Evolutionary conservation across 2,329 filamentous ascomycete genomes (phyloP).

Genomic region (Ophiostoma ips): DNA sequence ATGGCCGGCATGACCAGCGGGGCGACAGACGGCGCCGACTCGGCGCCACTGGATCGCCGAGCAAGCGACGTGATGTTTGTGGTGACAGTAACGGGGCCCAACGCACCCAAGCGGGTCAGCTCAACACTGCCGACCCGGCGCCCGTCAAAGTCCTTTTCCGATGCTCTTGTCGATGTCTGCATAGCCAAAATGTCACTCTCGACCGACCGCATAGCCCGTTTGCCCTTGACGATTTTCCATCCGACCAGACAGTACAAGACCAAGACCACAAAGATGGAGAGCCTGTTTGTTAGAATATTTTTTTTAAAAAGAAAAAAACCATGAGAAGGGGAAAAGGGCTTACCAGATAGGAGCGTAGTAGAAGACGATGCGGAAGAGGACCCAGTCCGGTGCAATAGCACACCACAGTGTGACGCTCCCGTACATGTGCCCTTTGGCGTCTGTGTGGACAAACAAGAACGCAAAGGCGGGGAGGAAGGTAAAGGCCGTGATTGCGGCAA

Average conservation of each 20-base stretch:
- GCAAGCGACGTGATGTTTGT: background rate
- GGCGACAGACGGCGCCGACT: conserved; percentile 2
- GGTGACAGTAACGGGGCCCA: background rate
- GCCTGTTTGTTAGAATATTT: conserved; percentile 13
- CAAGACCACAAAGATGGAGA: conserved; percentile 17
- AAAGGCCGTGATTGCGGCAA: conserved; percentile 17
- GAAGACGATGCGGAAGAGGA: conserved; percentile 21
- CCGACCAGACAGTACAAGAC: conserved; percentile 32
- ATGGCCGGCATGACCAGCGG: background rate
- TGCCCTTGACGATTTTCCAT: conserved; percentile 20
- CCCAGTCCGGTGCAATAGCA: conserved; percentile 23
- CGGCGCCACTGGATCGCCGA: background rate
- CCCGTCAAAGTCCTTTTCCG: conserved; percentile 2
- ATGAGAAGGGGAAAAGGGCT: background rate
- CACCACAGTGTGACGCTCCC: conserved; percentile 25
- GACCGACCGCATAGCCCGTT: conserved; percentile 20
- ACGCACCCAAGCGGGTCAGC: background rate
- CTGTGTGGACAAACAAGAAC: conserved; percentile 21
- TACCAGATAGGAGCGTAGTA: conserved; percentile 25
- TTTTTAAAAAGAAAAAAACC: background rate
- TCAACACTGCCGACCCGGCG: background rate
- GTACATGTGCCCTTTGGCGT: conserved; percentile 22
- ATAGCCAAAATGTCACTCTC: conserved; percentile 19
- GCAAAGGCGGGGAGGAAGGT: conserved; percentile 23
- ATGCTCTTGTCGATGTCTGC: conserved; percentile 4